phyloP scores from a whole-genome alignment of 345 rosid species.

The Bretschneidera sinensis region DNA sequence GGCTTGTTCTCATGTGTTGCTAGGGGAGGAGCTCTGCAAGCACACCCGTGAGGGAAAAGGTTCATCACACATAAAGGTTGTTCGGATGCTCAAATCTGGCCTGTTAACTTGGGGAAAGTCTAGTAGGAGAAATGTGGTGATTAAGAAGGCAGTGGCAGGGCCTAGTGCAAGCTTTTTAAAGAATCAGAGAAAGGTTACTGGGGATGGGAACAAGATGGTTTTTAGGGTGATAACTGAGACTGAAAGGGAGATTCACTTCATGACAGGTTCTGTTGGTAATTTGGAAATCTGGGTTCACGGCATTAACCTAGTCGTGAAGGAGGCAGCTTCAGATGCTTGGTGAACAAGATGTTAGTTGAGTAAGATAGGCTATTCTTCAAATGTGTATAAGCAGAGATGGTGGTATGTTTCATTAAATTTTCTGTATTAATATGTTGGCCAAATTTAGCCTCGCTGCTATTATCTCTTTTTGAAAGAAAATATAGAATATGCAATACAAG shows the following conservation, averaged over 20 bases:
- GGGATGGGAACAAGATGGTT: not conserved
- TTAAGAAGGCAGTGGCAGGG: not conserved
- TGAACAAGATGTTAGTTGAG: too few species aligned
- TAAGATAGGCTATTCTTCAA: too few species aligned
- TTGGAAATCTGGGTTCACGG: too few species aligned
- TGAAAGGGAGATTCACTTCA: not conserved
- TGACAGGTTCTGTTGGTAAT: too few species aligned
- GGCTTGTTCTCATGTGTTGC: not conserved
- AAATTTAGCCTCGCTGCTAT: too few species aligned
- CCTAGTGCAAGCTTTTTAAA: not conserved
- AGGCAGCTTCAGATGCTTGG: too few species aligned
- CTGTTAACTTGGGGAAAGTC: not conserved
- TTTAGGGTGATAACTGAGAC: not conserved
- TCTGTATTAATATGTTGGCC: too few species aligned
- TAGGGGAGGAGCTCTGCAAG: not conserved
- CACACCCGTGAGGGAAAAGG: not conserved
- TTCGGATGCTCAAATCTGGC: not conserved
- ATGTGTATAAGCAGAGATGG: too few species aligned
- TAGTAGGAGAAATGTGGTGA: not conserved
- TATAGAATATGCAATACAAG: too few species aligned
- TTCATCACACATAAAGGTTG: not conserved
- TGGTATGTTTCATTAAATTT: too few species aligned
- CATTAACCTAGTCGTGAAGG: too few species aligned
- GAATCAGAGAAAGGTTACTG: not conserved
- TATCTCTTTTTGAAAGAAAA: too few species aligned